Conservation (phyloP, 2,329 filamentous ascomycete genomes). For the Ceratocystis alfenasii region DNA sequence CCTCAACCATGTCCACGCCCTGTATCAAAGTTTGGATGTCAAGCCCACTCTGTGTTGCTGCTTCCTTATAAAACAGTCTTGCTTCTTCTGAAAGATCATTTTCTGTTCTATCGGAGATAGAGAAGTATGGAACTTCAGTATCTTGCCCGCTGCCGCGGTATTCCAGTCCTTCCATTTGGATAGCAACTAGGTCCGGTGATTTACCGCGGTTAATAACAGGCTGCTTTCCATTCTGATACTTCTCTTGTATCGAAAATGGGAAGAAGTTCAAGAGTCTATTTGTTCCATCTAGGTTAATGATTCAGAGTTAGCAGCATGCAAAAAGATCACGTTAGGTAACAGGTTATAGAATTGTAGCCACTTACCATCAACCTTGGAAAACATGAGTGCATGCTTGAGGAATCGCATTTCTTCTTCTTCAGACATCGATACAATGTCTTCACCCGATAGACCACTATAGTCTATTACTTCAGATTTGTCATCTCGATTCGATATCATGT, state of each 20-base stretch:
- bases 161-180: neutral
- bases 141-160: neutral
- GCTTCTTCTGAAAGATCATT: constrained; percentile 22
- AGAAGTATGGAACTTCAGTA: neutral
- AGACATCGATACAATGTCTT: constrained; percentile 51
- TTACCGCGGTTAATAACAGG: neutral
- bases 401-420: constrained; percentile 53
- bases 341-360: neutral
- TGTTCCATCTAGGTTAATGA: neutral
- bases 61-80: constrained; percentile 21
- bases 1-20: constrained; percentile 23
- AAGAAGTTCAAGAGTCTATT: constrained; percentile 15
- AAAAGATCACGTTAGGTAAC: neutral
- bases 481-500: constrained; percentile 24
- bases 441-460: constrained; percentile 45
- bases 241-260: constrained; percentile 8
- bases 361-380: constrained; percentile 21
- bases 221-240: neutral
- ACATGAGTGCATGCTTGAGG: constrained; percentile 35
- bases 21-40: constrained; percentile 19
- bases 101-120: constrained; percentile 17
- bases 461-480: constrained; percentile 28
- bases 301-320: neutral
- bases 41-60: constrained; percentile 16
- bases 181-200: neutral